Evolutionary conservation across 176 grass and related monocot genomes (phyloP), one percentile per base, ranked within the genome.

Genomic region (Pontederia crassipes): DNA sequence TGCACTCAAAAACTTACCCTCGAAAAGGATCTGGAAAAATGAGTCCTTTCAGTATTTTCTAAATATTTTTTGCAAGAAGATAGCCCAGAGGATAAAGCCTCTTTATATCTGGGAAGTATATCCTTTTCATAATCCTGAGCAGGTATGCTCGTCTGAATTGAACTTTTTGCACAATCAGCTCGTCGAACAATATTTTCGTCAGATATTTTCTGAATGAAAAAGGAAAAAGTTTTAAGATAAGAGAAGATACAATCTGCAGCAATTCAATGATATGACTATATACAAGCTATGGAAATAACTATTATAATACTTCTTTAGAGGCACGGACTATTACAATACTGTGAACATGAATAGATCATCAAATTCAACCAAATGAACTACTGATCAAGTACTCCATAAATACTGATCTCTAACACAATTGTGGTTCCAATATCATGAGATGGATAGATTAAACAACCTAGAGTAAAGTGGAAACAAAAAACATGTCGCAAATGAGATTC

Each of bases 51-150:
- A 14, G n/a, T 84, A 56, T 65, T 79, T 72, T 65, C 26, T 50
- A 93, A 79, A 26, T 81, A 65, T 15, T 79, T 77, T 64, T 75
- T 87, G 35, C 83, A 93, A 32, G 88, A 93, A 69, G 74, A 40
- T 49, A 93, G 54, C 53, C 71, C 83, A 49, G 74, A 52, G 59
- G 79, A 80, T 45, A 84, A 72, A 54, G 88, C 88, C 49, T 83
- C 63, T 71, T 79, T 87, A 71, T 93, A 87, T 93, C 88, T 87
- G 54, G 88, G 88, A 72, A 93, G 56, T 55, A 93, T 93, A 74
- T 93, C 83, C 11, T 64, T 73, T 76, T 93, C 83, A 74, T 87
- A 92, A 81, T 92, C 83, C 71, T 92, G 88, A 59, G 88, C 88
- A 56, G 50, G 71, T 28, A 87, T 59, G 46, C 55, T 63, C 4